Evolutionary conservation across 495 filamentous ascomycete genomes (phyloP).

Genomic region (Aspergillus olivimuriae): DNA sequence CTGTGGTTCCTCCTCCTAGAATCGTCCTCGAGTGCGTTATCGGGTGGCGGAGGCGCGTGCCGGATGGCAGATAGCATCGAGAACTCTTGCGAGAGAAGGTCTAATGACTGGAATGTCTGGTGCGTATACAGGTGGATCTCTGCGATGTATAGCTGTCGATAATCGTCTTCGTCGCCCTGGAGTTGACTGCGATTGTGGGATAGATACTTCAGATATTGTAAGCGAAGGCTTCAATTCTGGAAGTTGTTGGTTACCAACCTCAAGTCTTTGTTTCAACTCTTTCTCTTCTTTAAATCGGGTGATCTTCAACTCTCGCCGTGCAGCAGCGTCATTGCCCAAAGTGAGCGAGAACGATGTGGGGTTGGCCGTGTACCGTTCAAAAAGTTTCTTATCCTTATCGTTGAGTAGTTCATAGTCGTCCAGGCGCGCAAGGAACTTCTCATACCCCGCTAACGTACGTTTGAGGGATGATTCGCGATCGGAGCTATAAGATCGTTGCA

Average conservation of each 20-base stretch:
- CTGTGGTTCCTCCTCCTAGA: conserved; percentile 39
- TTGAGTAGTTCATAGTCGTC: conserved; percentile 74
- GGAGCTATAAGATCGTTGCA: conserved; percentile 45
- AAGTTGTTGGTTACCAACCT: too few species aligned
- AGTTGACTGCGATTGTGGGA: conserved; percentile 52
- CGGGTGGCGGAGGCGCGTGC: conserved; percentile 23
- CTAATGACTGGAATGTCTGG: conserved; percentile 76
- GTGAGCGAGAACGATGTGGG: conserved; percentile 64
- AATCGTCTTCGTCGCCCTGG: conserved; percentile 68
- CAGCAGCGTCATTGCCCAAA: conserved; percentile 60
- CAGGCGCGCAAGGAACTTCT: conserved; percentile 66
- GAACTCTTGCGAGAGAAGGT: conserved; percentile 75
- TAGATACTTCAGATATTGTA: conserved; percentile 44
- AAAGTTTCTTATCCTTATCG: conserved; percentile 59
- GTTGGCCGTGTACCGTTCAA: conserved; percentile 61
- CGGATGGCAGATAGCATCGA: conserved; percentile 74
- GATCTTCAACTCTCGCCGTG: conserved; percentile 76
- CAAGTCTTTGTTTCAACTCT: conserved; percentile 74
- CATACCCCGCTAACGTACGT: conserved; percentile 59
- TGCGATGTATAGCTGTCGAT: conserved; percentile 71
- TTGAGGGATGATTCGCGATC: conserved; percentile 60
- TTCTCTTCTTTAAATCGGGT: conserved; percentile 80
- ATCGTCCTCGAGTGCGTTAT: conserved; percentile 36
- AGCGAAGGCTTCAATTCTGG: conserved; percentile 15
- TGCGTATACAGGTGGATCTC: conserved; percentile 67